Base-by-base conservation (phyloP, 371 early-diverging fungal genomes). In the Mucor racemosus region DNA sequence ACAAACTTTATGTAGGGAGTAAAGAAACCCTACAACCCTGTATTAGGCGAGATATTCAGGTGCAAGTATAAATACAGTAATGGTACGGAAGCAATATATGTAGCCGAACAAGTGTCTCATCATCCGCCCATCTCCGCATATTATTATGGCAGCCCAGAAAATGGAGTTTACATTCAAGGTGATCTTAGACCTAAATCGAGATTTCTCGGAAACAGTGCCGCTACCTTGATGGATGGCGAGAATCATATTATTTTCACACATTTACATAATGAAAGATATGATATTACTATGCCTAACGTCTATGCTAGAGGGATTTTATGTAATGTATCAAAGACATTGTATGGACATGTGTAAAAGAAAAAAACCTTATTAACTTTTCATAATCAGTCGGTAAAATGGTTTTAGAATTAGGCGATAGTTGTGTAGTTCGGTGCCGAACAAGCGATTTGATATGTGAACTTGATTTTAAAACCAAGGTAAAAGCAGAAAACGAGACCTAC, bases 61-160 rank as follows among this genome's bases (percentile, higher is more conserved):
- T 91, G 94, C 63, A 71, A 79, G 64, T 96, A 89, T 82, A 75
- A 78, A 39, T 90, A 91, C 60, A 72, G 79, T 15, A 91, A 94
- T 73, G 84, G 82, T 6, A 88, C 91, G 33, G 84, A 90, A 42
- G 89, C 91, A 5, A 89, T 87, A 71, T 97, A 91, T 77, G 82
- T 96, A 19, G 87, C 93, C 48, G 98, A 97, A 73, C 98, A 97
- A 77, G 94, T 95, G 6, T 94, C 94, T 33, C 98, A 97, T 77
- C 98, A 97, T 75, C 98, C 98, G 40, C 98, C 98, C 10, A 87
- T 94, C 48, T 92, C 96, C 7, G 91, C 93, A 36, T 95, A 88
- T 75, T 91, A 88, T 74, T 95, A 92, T 77, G 84, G 90, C 60
- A 88, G 86, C 39, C 97, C 97, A 4, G 91, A 94, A 48, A 88